Base-by-base conservation (phyloP, 331 rosid genomes). In the Arachis monticola region DNA sequence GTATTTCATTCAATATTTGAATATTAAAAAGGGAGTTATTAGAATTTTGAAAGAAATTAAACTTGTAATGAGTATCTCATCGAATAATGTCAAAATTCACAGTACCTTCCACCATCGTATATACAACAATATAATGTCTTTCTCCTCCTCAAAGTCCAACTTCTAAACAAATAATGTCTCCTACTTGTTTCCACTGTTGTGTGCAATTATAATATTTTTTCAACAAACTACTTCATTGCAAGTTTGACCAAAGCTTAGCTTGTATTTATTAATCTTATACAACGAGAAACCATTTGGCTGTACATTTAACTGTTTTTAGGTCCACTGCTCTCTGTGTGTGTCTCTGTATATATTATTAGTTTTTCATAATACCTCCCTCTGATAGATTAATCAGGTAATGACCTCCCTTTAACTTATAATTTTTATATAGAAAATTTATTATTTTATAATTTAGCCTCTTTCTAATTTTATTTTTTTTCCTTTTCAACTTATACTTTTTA, bases 201-300 rank as follows among this genome's bases (percentile, higher is more conserved):
- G 80, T 77, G 74, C 72, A 77, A 46, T 55, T 45, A 41, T 44
- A 50, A 7, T 45, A 60, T 82, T 73, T 64, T 4, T 82, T 82
- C 85, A 72, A 72, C 8, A 72, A 77, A 77, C 73, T 6, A 64
- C 79, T 77, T 67, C 74, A 72, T 75, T 53, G 14, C 63, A 67
- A 45, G 27, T 77, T 82, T 77, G 85, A 82, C 85, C n/a, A 7
- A 5, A 10, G 6, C 10, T 27, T 27, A 27, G 30, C 30, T 27
- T 27, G 30, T 27, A 27, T 27, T 27, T 27, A 27, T 27, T 27
- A 27, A 27, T 27, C 30, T 27, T 27, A 27, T 27, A 27, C 30
- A 27, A 27, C 30, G 30, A 27, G 30, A 27, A 27, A 27, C 30
- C 30, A 27, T 27, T 27, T 27, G 1, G 30, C 30, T 27, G 30